Evolutionary conservation across 108 stramenopile genomes (phyloP), one percentile per base, ranked within the genome.

Genomic region (Schizochytrium sp.): DNA sequence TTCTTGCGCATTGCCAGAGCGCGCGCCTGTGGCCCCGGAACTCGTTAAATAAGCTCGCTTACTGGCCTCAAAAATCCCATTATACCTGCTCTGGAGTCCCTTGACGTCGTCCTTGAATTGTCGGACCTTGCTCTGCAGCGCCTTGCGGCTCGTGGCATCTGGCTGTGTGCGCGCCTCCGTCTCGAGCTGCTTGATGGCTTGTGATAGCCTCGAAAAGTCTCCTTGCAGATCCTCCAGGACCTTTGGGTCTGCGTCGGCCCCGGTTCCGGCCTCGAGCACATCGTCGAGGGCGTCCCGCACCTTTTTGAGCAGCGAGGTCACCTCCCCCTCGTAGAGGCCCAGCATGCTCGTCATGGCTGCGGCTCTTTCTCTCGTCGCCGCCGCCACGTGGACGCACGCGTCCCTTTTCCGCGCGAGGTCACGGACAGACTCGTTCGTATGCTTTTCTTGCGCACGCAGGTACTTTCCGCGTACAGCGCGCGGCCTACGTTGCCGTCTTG

Each of bases 31-130:
- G 76, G 48, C 51, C 76, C 19, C 48, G 76, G 10, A 6, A 12
- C 25, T 53, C 10, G 76, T 83, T 4, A 83, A 23, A 83, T 83
- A 47, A 6, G 76, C 76, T 12, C 51, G 48, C 45, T 83, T 53
- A 18, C 45, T 47, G 0, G 51, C 76, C n/a, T 47, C 76, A 23
- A 53, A 83, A 18, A 83, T 16, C 0, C 76, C 76, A 25, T 83
- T 53, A 18, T 45, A 83, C 51, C 48, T 83, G 51, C 48, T 25
- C 76, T 47, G 76, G 43, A 83, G 28, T 16, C 6, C 51, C 76
- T 83, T 83, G 76, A 23, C 76, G 76, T 83, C 76, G 51, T 83
- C 76, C 51, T 83, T 83, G 76, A 53, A 83, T 45, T 83, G 76
- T 0, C 28, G 19, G 16, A 83, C 76, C 28, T 83, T 83, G 51